phyloP scores from a whole-genome alignment of 2,329 filamentous ascomycete species.

The Fusarium drepaniforme region DNA sequence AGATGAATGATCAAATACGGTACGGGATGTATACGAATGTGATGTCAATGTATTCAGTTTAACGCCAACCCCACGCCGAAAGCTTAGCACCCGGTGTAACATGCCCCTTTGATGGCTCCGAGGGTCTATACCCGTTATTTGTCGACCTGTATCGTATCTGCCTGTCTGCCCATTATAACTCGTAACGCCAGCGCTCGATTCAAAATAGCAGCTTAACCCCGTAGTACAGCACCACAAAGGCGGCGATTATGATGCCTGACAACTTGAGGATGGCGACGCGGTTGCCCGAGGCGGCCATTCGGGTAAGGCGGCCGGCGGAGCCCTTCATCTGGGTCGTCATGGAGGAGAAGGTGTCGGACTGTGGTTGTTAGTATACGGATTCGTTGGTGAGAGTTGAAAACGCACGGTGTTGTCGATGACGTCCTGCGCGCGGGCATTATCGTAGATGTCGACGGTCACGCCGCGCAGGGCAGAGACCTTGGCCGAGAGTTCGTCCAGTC shows the following conservation, averaged over 20 bases:
- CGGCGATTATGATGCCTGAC: constrained; percentile 81
- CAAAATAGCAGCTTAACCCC: constrained; percentile 73
- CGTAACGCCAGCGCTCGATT: constrained; percentile 29
- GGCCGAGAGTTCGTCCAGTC: constrained; percentile 88
- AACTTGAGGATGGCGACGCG: constrained; percentile 92
- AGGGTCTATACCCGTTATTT: neutral
- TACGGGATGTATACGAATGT: constrained; percentile 9
- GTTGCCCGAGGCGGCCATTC: constrained; percentile 93
- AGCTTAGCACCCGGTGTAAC: constrained; percentile 15
- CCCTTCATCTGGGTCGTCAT: constrained; percentile 87
- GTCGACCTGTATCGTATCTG: neutral
- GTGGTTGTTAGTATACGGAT: constrained; percentile 7
- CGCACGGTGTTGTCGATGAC: constrained; percentile 89
- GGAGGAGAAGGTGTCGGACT: constrained; percentile 92
- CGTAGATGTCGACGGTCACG: constrained; percentile 98
- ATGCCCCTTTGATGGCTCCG: constrained; percentile 4
- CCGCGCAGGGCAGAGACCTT: constrained; percentile 94
- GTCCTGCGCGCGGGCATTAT: constrained; percentile 89
- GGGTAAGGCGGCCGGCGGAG: constrained; percentile 82
- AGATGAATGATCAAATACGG: constrained; percentile 29
- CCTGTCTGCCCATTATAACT: neutral
- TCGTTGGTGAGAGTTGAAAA: neutral
- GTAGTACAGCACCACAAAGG: constrained; percentile 83
- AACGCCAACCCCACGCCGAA: constrained; percentile 35
- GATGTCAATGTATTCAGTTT: constrained; percentile 33